phyloP scores from a whole-genome alignment of 345 rosid species.

The Melaleuca quinquenervia region DNA sequence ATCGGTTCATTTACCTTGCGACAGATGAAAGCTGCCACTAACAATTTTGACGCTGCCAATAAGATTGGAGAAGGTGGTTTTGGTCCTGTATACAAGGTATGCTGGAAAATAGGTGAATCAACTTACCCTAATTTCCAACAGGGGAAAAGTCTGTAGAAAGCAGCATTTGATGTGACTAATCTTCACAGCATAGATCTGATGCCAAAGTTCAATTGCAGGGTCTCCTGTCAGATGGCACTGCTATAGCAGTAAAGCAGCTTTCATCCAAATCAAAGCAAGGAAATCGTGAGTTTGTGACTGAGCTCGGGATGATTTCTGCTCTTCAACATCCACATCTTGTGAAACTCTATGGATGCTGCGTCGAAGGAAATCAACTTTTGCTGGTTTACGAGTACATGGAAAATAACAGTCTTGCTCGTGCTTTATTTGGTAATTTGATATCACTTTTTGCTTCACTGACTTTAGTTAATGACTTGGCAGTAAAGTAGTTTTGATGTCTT shows the following conservation, averaged over 20 bases:
- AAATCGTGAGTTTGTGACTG: constrained; percentile 1
- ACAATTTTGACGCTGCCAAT: background rate
- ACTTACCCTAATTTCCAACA: too few species aligned
- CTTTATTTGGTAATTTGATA: background rate
- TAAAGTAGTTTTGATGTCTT: background rate
- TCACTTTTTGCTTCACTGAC: too few species aligned
- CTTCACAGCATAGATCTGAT: too few species aligned
- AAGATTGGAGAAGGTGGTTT: constrained; percentile 4
- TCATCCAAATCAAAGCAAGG: constrained; percentile 3
- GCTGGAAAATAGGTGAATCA: background rate
- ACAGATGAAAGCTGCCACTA: constrained; percentile 1
- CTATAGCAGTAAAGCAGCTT: background rate
- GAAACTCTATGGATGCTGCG: background rate
- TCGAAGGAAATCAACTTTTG: background rate
- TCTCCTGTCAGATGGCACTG: background rate
- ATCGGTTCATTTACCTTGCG: background rate
- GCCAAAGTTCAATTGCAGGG: background rate
- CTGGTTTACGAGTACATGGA: constrained; percentile 1
- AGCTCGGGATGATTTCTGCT: constrained; percentile 4
- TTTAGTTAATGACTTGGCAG: too few species aligned
- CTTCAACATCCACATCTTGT: constrained; percentile 6
- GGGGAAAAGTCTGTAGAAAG: too few species aligned
- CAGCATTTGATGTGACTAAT: too few species aligned
- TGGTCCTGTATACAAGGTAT: background rate
- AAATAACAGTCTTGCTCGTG: constrained; percentile 1